Conservation (phyloP, 495 filamentous ascomycete species). For the Penicillium verhagenii region DNA sequence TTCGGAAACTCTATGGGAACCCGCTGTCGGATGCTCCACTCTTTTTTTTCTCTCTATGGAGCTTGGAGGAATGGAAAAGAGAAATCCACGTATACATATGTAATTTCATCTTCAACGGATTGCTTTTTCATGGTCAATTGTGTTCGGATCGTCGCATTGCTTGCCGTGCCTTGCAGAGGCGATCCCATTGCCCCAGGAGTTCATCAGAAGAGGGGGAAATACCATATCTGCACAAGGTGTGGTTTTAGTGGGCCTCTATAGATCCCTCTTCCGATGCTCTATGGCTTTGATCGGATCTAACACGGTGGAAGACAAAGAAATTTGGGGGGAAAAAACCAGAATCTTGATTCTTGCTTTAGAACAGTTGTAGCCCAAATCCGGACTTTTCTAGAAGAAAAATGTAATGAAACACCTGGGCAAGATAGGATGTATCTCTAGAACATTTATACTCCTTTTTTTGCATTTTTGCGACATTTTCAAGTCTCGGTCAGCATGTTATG, state of each 20-base stretch:
- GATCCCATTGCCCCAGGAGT: constrained; percentile 7
- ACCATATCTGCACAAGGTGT: background rate
- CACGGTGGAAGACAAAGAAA: background rate
- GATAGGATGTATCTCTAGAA: too few species aligned
- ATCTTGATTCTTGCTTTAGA: background rate
- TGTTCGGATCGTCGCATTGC: constrained; percentile 12
- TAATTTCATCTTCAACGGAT: constrained; percentile 8
- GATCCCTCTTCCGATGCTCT: background rate
- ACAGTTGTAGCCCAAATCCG: constrained; percentile 4
- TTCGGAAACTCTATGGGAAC: constrained; percentile 30
- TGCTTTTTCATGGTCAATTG: constrained; percentile 11
- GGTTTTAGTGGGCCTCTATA: background rate
- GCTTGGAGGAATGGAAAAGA: background rate
- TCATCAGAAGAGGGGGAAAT: background rate
- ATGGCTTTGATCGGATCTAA: background rate
- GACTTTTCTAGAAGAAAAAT: background rate
- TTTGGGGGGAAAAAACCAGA: background rate
- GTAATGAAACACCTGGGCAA: too few species aligned
- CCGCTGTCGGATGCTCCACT: constrained; percentile 15
- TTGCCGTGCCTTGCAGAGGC: constrained; percentile 15
- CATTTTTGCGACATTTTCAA: too few species aligned
- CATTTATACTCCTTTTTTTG: too few species aligned
- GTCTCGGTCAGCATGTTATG: background rate
- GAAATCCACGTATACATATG: background rate
- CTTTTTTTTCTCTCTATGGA: constrained; percentile 2